Evolutionary conservation across 2,329 filamentous ascomycete species (phyloP).

Genomic region (Hypoxylon sp.): DNA sequence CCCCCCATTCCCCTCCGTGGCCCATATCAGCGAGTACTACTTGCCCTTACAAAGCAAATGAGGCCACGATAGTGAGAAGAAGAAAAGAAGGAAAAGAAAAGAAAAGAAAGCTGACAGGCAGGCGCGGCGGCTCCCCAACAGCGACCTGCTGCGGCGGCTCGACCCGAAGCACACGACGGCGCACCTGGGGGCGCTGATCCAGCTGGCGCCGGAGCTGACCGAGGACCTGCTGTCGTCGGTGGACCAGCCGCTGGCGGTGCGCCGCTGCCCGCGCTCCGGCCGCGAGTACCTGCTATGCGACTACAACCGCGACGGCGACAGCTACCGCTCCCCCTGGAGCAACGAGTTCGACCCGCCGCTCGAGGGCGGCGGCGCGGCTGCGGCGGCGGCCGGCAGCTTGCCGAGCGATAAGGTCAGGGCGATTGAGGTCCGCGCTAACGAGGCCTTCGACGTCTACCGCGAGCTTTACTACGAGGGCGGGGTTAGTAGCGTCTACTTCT

Average conservation of each 20-base stretch:
- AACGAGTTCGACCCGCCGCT: slow-evolving; percentile 97
- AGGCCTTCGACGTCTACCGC: slow-evolving; percentile 95
- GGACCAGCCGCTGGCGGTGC: slow-evolving; percentile 89
- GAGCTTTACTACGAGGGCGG: slow-evolving; percentile 98
- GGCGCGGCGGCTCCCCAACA: slow-evolving; percentile 55
- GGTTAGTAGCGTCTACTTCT: slow-evolving; percentile 95
- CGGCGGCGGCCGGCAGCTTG: slow-evolving; percentile 70
- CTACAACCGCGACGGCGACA: slow-evolving; percentile 99
- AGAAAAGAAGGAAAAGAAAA: too few species aligned
- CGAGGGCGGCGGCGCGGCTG: slow-evolving; percentile 66
- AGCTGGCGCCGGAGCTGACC: slow-evolving; percentile 87
- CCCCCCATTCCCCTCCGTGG: neutral
- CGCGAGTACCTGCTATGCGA: slow-evolving; percentile 98
- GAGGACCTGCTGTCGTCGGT: slow-evolving; percentile 98
- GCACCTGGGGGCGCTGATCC: slow-evolving; percentile 89
- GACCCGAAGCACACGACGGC: slow-evolving; percentile 90
- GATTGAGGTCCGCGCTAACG: slow-evolving; percentile 93
- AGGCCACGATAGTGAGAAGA: neutral
- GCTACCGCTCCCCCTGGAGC: slow-evolving; percentile 97
- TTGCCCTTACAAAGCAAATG: neutral
- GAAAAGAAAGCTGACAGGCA: slow-evolving; percentile 12
- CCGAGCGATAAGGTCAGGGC: slow-evolving; percentile 90
- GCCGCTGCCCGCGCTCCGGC: slow-evolving; percentile 85
- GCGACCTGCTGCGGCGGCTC: slow-evolving; percentile 96
- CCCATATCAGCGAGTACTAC: too few species aligned